Percentiles rank a stretch among this genome's conserved stretches.
phyloP scores from a whole-genome alignment of 345 rosid species.

The Brassica nigra region DNA sequence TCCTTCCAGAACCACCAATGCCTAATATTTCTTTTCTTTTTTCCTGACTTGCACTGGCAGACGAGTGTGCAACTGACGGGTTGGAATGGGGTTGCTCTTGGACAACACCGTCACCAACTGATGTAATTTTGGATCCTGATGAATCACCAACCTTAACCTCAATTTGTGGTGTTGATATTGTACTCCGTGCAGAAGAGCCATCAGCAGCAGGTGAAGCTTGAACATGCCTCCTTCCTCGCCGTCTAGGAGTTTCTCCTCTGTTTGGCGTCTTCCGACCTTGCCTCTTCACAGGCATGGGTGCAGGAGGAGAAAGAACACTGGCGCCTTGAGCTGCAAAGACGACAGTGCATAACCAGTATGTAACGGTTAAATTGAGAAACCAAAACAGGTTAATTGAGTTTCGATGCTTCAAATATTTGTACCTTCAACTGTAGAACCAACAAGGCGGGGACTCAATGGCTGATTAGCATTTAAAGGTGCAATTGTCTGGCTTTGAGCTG shows the following conservation, averaged over 20 bases:
- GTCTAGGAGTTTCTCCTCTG: slow-evolving; percentile 52
- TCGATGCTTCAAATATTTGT: slow-evolving; percentile 10
- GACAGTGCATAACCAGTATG: slow-evolving; percentile 14
- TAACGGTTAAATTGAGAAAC: slow-evolving; percentile 15
- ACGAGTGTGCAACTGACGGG: slow-evolving; percentile 6
- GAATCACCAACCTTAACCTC: slow-evolving; percentile 40
- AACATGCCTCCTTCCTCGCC: slow-evolving; percentile 63
- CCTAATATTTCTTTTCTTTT: slow-evolving; percentile 31
- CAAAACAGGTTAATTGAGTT: slow-evolving; percentile 2
- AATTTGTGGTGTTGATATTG: slow-evolving; percentile 37
- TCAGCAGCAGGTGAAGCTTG: slow-evolving; percentile 46
- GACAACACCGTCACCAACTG: slow-evolving; percentile 42
- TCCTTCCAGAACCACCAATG: slow-evolving; percentile 45
- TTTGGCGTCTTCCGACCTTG: slow-evolving; percentile 51
- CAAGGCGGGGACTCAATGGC: slow-evolving; percentile 30
- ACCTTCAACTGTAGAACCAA: slow-evolving; percentile 39
- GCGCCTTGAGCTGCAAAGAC: slow-evolving; percentile 25
- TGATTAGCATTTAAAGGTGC: slow-evolving; percentile 26
- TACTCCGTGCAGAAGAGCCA: slow-evolving; percentile 49
- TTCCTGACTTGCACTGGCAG: slow-evolving; percentile 24
- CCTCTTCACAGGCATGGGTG: slow-evolving; percentile 36
- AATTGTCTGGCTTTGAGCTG: slow-evolving; percentile 47
- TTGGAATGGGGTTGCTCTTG: slow-evolving; percentile 38
- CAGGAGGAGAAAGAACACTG: slow-evolving; percentile 25
- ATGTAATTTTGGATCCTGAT: slow-evolving; percentile 31